Evolutionary conservation across 1,139 yeast genomes (phyloP).

Genomic region (Meyerozyma elateridarum): DNA sequence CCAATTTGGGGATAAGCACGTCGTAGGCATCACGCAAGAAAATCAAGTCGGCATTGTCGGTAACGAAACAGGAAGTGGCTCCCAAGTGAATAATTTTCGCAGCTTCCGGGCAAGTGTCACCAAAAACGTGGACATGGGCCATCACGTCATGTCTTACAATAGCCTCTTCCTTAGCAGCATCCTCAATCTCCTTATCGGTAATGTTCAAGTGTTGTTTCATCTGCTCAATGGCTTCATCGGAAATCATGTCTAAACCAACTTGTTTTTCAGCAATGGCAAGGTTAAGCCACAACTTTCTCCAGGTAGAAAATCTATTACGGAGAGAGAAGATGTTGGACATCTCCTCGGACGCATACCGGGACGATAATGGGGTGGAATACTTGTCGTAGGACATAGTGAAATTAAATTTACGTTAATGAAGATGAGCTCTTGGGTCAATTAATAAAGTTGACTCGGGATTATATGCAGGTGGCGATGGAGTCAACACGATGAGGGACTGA

Average conservation of each 20-base stretch:
- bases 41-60: constrained; percentile 96
- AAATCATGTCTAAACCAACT: constrained; percentile 76
- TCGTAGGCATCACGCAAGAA: constrained; percentile 95
- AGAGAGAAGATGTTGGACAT: constrained; percentile 90
- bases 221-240: constrained; percentile 88
- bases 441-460: constrained; percentile 2
- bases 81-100: constrained; percentile 98
- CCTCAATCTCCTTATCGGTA: constrained; percentile 88
- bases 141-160: constrained; percentile 98
- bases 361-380: constrained; percentile 88
- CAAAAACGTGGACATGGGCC: constrained; percentile 98
- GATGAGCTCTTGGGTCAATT: constrained; percentile 5
- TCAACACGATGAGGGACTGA: too few relatives aligned
- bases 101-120: constrained; percentile 89
- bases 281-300: constrained; percentile 97
- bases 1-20: constrained; percentile 86
- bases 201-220: constrained; percentile 73
- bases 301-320: constrained; percentile 92
- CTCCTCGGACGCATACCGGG: constrained; percentile 96
- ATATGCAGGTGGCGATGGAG: too few relatives aligned
- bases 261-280: constrained; percentile 94
- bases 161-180: constrained; percentile 90
- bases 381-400: constrained; percentile 46
- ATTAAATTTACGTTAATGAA: background rate
- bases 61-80: constrained; percentile 96